phyloP scores from a whole-genome alignment of 2,329 filamentous ascomycete species.

The Verticillium zaregamsianum region DNA sequence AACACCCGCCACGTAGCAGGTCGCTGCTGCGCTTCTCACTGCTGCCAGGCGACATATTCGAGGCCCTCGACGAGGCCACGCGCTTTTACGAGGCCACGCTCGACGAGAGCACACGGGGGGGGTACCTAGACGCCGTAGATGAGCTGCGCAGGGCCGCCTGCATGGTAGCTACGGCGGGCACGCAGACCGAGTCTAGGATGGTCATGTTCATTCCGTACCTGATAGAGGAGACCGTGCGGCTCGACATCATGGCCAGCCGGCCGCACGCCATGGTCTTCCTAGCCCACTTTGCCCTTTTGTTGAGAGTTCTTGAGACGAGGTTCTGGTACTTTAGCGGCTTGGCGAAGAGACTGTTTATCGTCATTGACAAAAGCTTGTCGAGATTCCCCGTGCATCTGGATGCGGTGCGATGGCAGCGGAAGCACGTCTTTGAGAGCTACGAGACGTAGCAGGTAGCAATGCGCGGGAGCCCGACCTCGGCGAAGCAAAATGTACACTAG shows the following conservation, averaged over 20 bases:
- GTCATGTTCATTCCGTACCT: conserved; percentile 20
- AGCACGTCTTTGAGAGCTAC: conserved; percentile 4
- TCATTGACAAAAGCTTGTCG: conserved; percentile 13
- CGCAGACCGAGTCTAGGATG: conserved; percentile 17
- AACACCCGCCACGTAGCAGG: background rate
- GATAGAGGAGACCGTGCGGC: conserved; percentile 18
- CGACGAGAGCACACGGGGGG: conserved; percentile 4
- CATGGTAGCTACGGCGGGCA: conserved; percentile 17
- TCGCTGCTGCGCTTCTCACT: background rate
- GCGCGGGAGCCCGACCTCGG: too few species aligned
- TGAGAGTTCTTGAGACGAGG: conserved; percentile 18
- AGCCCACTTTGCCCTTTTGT: conserved; percentile 18
- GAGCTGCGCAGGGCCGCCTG: conserved; percentile 13
- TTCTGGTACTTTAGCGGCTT: conserved; percentile 23
- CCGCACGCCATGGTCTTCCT: conserved; percentile 21
- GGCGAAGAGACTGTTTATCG: conserved; percentile 15
- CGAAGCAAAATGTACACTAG: too few species aligned
- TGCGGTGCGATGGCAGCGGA: conserved; percentile 6
- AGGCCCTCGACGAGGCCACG: conserved; percentile 1
- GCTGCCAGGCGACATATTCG: background rate
- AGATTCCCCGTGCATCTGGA: background rate
- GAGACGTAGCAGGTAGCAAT: background rate
- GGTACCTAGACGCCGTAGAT: conserved; percentile 16
- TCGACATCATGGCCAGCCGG: conserved; percentile 18
- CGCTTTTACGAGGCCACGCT: conserved; percentile 1